Conservation (phyloP, 2,329 filamentous ascomycete species). For the Chrysoporthe puriensis region DNA sequence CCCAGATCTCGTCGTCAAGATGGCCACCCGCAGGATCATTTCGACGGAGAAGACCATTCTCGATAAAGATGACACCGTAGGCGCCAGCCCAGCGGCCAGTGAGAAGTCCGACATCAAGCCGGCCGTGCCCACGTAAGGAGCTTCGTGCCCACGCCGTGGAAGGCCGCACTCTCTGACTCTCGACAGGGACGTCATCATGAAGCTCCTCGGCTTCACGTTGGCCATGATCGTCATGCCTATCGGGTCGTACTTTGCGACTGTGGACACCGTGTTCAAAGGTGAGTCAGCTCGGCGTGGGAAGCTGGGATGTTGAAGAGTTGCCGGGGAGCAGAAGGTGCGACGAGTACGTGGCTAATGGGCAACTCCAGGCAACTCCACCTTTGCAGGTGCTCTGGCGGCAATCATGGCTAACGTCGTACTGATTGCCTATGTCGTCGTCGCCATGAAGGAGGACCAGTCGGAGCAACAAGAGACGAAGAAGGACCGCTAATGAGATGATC, state of each 20-base stretch:
- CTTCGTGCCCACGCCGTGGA: neutral
- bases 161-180: neutral
- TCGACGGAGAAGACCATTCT: constrained; percentile 68
- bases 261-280: constrained; percentile 80
- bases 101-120: constrained; percentile 76
- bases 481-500: constrained; percentile 41
- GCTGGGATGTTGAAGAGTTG: neutral
- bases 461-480: constrained; percentile 55
- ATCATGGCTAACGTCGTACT: constrained; percentile 90
- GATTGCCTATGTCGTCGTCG: constrained; percentile 87
- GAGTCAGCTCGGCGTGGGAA: constrained; percentile 33
- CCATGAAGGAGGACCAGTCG: constrained; percentile 80
- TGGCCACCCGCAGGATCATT: constrained; percentile 72
- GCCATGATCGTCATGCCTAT: constrained; percentile 91
- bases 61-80: constrained; percentile 57
- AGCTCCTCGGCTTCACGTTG: constrained; percentile 86
- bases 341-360: neutral
- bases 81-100: constrained; percentile 44
- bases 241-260: constrained; percentile 82
- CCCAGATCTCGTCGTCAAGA: constrained; percentile 39
- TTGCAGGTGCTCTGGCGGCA: constrained; percentile 82
- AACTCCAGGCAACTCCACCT: constrained; percentile 76
- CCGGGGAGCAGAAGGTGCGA: neutral
- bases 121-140: constrained; percentile 76
- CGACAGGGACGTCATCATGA: constrained; percentile 78